These are phyloP conservation scores for Hypoxylon sp. DNA, from an alignment of 2,329 filamentous ascomycete species.

Conservation along the genomic window DNA sequence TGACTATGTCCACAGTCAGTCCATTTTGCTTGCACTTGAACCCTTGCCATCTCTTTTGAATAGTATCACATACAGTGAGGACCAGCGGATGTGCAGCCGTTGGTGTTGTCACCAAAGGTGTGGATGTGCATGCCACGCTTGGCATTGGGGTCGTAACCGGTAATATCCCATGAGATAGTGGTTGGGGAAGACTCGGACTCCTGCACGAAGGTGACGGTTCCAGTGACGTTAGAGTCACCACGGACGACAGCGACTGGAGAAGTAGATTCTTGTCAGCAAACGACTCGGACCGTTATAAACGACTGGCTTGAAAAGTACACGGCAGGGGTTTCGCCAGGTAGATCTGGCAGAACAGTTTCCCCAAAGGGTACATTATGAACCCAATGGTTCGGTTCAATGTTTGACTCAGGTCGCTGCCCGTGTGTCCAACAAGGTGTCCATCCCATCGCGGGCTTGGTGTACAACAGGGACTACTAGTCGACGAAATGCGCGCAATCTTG, in stretches of 20 bases:
- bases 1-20: slow-evolving; percentile 73
- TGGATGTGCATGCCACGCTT: slow-evolving; percentile 99
- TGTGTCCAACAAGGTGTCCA: slow-evolving; percentile 52
- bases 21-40: slow-evolving; percentile 22
- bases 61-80: slow-evolving; percentile 84
- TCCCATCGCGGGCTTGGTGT: slow-evolving; percentile 58
- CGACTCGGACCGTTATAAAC: slow-evolving; percentile 38
- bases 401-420: slow-evolving; percentile 30
- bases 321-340: slow-evolving; percentile 44
- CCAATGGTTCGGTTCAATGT: slow-evolving; percentile 38
- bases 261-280: slow-evolving; percentile 45
- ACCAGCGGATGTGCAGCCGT: slow-evolving; percentile 98
- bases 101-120: slow-evolving; percentile 99
- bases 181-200: slow-evolving; percentile 84
- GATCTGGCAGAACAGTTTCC: slow-evolving; percentile 25
- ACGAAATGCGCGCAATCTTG: slow-evolving; percentile 73
- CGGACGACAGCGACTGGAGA: slow-evolving; percentile 90
- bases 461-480: slow-evolving; percentile 47
- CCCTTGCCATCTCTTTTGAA: neutral
- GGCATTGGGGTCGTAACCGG: slow-evolving; percentile 92
- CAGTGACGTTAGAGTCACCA: slow-evolving; percentile 95
- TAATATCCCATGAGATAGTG: slow-evolving; percentile 92
- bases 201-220: slow-evolving; percentile 97
- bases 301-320: slow-evolving; percentile 38
- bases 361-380: slow-evolving; percentile 21